Conservation (phyloP, 768 basidiomycete species). For the Omphalotus guepiniiformis region DNA sequence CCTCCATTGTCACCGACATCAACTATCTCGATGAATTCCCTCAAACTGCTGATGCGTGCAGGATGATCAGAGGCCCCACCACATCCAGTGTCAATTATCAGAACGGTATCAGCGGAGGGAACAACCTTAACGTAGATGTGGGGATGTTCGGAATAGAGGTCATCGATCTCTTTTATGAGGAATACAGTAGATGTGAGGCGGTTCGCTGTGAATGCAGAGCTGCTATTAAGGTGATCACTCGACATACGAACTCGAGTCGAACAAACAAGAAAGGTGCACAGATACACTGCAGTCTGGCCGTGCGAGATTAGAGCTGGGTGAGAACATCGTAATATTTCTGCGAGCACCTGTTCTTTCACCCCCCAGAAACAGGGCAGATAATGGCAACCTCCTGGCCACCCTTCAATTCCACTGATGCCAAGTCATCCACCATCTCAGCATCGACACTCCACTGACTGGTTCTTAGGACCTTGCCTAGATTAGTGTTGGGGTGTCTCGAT, state of each 20-base stretch:
- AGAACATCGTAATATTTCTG: too few species aligned
- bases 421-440: constrained; percentile 68
- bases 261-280: too few species aligned
- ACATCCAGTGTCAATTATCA: constrained; percentile 54
- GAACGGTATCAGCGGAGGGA: constrained; percentile 32
- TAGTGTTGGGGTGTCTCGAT: constrained; percentile 47
- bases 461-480: constrained; percentile 41
- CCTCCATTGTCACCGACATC: constrained; percentile 37
- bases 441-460: constrained; percentile 76
- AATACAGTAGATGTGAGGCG: constrained; percentile 32
- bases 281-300: too few species aligned
- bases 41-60: constrained; percentile 37
- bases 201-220: constrained; percentile 29
- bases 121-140: constrained; percentile 51
- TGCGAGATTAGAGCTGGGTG: neutral
- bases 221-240: neutral
- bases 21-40: constrained; percentile 47
- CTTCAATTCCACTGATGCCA: constrained; percentile 39
- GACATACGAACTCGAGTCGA: too few species aligned
- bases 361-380: constrained; percentile 81
- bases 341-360: constrained; percentile 33
- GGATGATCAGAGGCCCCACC: constrained; percentile 42
- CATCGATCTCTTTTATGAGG: constrained; percentile 47
- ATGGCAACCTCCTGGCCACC: constrained; percentile 79
- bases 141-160: constrained; percentile 47